Conservation (phyloP, 2,329 filamentous ascomycete species). For the Fusarium annulatum region DNA sequence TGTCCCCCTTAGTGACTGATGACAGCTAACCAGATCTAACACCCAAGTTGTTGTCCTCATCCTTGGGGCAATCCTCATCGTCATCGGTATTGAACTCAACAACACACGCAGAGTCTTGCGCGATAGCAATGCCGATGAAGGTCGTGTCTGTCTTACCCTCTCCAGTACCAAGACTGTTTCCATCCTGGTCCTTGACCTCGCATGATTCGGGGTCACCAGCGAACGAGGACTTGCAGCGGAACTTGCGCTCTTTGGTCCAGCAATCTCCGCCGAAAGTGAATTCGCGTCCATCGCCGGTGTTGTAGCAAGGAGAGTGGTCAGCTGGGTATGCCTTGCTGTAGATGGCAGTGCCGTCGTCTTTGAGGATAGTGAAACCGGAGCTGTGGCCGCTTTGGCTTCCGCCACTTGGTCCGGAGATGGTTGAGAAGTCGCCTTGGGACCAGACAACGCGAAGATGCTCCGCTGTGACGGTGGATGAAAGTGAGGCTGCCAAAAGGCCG, state of each 20-base stretch:
- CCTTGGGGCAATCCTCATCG: conserved; percentile 1
- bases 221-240: neutral
- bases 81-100: conserved; percentile 21
- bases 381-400: neutral
- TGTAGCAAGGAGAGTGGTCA: conserved; percentile 6
- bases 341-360: conserved; percentile 13
- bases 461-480: neutral
- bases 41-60: neutral
- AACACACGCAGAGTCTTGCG: conserved; percentile 6
- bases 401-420: conserved; percentile 4
- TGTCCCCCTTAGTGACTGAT: accelerated
- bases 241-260: conserved; percentile 12
- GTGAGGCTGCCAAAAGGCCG: neutral
- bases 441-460: conserved; percentile 18
- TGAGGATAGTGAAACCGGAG: conserved; percentile 12
- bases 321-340: conserved; percentile 2
- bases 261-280: conserved; percentile 6
- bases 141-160: conserved; percentile 10
- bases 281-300: neutral
- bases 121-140: conserved; percentile 18
- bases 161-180: conserved; percentile 3
- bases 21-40: neutral
- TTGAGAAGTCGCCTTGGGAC: conserved; percentile 7
- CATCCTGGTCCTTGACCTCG: conserved; percentile 11
- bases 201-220: conserved; percentile 5